Percentiles rank a stretch among this genome's conserved stretches.
Evolutionary conservation across 148 eudicot genomes (phyloP).

Genomic region (Linanthus parryae): DNA sequence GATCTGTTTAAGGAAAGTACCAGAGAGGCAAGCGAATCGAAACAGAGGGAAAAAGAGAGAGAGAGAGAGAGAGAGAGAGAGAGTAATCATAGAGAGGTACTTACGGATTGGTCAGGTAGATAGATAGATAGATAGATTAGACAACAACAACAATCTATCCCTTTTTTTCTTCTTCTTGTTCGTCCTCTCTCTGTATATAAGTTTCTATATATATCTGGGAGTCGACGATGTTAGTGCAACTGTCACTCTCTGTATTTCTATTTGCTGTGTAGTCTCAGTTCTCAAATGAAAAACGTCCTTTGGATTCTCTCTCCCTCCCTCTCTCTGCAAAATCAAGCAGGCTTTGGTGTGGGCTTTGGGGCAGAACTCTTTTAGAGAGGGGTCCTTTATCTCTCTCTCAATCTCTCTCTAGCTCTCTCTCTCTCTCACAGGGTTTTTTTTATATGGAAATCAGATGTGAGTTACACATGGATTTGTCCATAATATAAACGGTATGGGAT

Average conservation of each 20-base stretch:
- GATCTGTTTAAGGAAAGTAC: slow-evolving; percentile 21
- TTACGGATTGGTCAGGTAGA: slow-evolving; percentile 48
- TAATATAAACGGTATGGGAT: slow-evolving; percentile 1
- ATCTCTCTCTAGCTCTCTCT: not conserved
- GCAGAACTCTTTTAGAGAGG: slow-evolving; percentile 7
- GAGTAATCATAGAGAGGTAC: slow-evolving; percentile 20
- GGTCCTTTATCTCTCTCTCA: slow-evolving; percentile 6
- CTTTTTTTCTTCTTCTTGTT: not conserved
- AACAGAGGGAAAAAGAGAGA: not conserved
- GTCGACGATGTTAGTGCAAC: slow-evolving; percentile 4
- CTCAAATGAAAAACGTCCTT: slow-evolving; percentile 17
- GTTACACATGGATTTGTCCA: not conserved
- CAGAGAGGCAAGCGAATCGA: not conserved
- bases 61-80: slow-evolving; percentile 13
- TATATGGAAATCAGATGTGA: not conserved
- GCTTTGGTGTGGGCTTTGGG: slow-evolving; percentile 9
- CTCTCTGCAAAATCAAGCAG: slow-evolving; percentile 14
- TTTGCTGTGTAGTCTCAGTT: slow-evolving; percentile 11
- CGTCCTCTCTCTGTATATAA: slow-evolving; percentile 6
- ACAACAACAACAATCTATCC: slow-evolving; percentile 9
- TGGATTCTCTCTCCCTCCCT: slow-evolving; percentile 26
- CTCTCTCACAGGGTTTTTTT: not conserved
- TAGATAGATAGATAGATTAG: slow-evolving; percentile 14
- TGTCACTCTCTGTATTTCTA: slow-evolving; percentile 2
- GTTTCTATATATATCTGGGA: slow-evolving; percentile 1